A percentile compares a stretch with the other conserved stretches of the same genome.
Conservation (phyloP, 768 basidiomycete genomes). For the Termitomyces titanicus region DNA sequence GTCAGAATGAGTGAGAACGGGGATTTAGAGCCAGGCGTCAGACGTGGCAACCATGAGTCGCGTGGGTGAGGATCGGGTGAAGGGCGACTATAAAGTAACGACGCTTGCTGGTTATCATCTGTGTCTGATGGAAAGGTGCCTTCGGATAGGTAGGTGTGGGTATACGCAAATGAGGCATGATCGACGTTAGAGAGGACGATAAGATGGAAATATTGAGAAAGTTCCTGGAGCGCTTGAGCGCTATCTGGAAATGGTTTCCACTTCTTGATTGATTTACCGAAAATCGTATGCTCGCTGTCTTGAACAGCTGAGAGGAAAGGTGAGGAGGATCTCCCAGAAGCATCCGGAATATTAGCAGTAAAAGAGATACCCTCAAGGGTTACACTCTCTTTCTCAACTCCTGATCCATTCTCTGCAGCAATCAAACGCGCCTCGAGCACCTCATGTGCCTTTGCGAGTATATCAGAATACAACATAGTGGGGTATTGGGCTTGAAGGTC, state of each 20-base stretch:
- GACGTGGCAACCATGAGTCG: constrained; percentile 41
- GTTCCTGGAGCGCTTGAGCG: constrained; percentile 49
- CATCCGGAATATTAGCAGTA: constrained; percentile 2
- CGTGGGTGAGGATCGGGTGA: constrained; percentile 29
- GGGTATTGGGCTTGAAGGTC: constrained; percentile 58
- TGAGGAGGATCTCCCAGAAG: constrained; percentile 12
- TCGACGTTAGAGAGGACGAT: constrained; percentile 79
- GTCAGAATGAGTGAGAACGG: constrained; percentile 67
- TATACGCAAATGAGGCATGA: constrained; percentile 54
- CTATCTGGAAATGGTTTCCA: constrained; percentile 74
- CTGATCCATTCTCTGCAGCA: constrained; percentile 22
- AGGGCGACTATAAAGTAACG: constrained; percentile 24
- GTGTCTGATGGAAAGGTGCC: constrained; percentile 21
- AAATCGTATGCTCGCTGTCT: constrained; percentile 38
- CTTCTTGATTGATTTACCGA: constrained; percentile 54
- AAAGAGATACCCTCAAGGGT: constrained; percentile 17
- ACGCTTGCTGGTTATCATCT: constrained; percentile 9
- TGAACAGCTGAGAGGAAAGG: constrained; percentile 7
- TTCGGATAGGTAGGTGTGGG: constrained; percentile 52
- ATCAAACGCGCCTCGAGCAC: constrained; percentile 33
- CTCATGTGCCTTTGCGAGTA: constrained; percentile 49
- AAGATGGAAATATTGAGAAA: constrained; percentile 64
- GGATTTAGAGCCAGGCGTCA: constrained; percentile 40
- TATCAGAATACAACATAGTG: constrained; percentile 53
- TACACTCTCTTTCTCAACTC: constrained; percentile 3